phyloP scores from a whole-genome alignment of 208 protist genomes.

The Trypanosomatidae sp. region DNA sequence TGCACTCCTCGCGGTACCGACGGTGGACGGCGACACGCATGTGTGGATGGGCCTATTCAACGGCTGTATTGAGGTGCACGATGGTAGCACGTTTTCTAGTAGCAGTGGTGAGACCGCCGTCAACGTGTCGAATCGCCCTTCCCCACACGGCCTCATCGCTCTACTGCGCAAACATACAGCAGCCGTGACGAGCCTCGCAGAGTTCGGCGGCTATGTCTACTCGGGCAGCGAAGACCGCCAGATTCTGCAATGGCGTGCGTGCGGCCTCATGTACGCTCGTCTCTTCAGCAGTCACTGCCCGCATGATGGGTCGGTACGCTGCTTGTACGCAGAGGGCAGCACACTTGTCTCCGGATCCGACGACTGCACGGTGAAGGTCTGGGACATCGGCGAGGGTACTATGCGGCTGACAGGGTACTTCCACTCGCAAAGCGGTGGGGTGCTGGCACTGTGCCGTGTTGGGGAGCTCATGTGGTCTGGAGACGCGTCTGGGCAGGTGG shows the following conservation, averaged over 20 bases:
- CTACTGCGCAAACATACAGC: conserved; percentile 48
- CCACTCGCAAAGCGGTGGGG: conserved; percentile 58
- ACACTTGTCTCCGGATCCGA: conserved; percentile 73
- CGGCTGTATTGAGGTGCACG: conserved; percentile 72
- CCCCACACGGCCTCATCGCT: conserved; percentile 20
- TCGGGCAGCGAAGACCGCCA: conserved; percentile 62
- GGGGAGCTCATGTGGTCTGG: conserved; percentile 83
- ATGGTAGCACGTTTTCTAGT: conserved; percentile 33
- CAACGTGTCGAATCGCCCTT: conserved; percentile 1
- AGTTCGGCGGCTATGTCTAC: conserved; percentile 84
- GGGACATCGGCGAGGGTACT: conserved; percentile 70
- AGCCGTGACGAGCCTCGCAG: conserved; percentile 68
- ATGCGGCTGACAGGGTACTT: conserved; percentile 75
- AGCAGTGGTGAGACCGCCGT: neutral
- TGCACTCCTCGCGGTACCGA: conserved; percentile 35
- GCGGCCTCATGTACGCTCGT: conserved; percentile 33
- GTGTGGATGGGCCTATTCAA: conserved; percentile 85
- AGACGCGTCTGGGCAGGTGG: conserved; percentile 62
- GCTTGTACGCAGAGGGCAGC: conserved; percentile 82
- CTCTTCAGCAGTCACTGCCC: conserved; percentile 33
- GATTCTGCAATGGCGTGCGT: conserved; percentile 75
- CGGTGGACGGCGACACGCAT: conserved; percentile 25
- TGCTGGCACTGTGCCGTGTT: conserved; percentile 71
- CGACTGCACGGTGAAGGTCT: conserved; percentile 84
- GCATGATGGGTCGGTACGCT: conserved; percentile 58